These are phyloP conservation scores for Suillus clintonianus DNA, from an alignment of 768 basidiomycete species.

Conservation along the genomic window DNA sequence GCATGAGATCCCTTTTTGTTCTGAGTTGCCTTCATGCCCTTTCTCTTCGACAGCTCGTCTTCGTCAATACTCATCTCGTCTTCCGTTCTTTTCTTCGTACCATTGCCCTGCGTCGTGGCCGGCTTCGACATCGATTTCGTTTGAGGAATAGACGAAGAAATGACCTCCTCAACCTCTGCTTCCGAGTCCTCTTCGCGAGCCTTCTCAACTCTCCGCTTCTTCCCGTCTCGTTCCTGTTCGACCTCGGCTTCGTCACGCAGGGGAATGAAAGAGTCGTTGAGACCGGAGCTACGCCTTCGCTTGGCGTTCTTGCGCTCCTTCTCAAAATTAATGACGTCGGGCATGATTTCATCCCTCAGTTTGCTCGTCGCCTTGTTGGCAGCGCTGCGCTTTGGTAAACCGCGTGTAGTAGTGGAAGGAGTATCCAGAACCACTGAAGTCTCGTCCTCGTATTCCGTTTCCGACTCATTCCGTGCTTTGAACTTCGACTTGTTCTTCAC, in stretches of 20 bases:
- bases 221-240: constrained; percentile 17
- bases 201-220: constrained; percentile 22
- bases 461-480: constrained; percentile 3
- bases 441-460: constrained; percentile 2
- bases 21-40: constrained; percentile 1
- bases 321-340: constrained; percentile 71
- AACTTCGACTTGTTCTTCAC: constrained; percentile 5
- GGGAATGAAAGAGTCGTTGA: constrained; percentile 27
- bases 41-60: constrained; percentile 1
- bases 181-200: constrained; percentile 21
- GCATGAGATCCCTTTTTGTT: constrained; percentile 14
- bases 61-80: constrained; percentile 11
- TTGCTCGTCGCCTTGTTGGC: constrained; percentile 50
- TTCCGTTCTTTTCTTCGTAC: background rate
- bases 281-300: constrained; percentile 31
- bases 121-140: constrained; percentile 13
- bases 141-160: constrained; percentile 12
- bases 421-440: constrained; percentile 13
- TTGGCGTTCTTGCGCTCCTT: constrained; percentile 56
- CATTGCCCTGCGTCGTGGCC: constrained; percentile 10
- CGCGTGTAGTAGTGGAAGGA: constrained; percentile 15
- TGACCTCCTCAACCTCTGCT: constrained; percentile 18
- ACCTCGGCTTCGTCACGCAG: constrained; percentile 5
- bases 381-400: constrained; percentile 48
- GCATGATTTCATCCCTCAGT: constrained; percentile 64